Conservation (phyloP, 2,329 filamentous ascomycete species). For the Achaetomium macrosporum region DNA sequence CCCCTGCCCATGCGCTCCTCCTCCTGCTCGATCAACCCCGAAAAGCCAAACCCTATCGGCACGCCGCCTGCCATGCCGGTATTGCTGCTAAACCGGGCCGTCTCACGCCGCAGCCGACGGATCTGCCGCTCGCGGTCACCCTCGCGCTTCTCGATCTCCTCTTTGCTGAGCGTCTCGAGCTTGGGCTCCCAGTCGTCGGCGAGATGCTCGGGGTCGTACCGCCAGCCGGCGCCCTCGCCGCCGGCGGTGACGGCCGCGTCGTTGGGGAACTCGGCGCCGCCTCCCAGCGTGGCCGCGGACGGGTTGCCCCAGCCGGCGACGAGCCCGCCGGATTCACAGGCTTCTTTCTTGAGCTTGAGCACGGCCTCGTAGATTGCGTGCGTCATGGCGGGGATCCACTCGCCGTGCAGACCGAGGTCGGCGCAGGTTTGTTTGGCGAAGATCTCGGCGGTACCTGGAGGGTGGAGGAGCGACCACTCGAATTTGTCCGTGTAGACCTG, state of each 20-base stretch:
- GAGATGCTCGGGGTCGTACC: constrained; percentile 87
- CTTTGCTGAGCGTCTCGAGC: constrained; percentile 76
- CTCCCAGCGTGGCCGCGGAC: constrained; percentile 15
- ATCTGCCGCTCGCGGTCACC: constrained; percentile 90
- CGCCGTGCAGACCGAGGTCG: constrained; percentile 80
- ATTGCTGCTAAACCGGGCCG: constrained; percentile 83
- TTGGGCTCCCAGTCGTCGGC: constrained; percentile 81
- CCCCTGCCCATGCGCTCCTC: constrained; percentile 87
- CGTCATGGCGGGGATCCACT: constrained; percentile 91
- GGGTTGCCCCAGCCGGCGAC: constrained; percentile 62
- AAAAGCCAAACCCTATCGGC: constrained; percentile 49
- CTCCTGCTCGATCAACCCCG: constrained; percentile 50
- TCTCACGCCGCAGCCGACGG: constrained; percentile 78
- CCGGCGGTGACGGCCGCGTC: constrained; percentile 57
- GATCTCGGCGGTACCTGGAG: constrained; percentile 82
- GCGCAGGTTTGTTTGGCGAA: constrained; percentile 92
- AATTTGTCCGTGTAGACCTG: constrained; percentile 95
- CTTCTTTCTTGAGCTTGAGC: constrained; percentile 88
- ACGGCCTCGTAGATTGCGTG: constrained; percentile 97
- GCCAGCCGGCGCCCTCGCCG: constrained; percentile 65
- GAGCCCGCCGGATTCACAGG: constrained; percentile 83
- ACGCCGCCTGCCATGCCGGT: constrained; percentile 73
- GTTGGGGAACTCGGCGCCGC: constrained; percentile 72
- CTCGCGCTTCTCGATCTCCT: constrained; percentile 96
- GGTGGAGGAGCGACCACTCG: constrained; percentile 92